Evolutionary conservation across 352 stramenopile species (phyloP), one percentile per base, ranked within the genome.

Genomic region (Phytophthora litchii): DNA sequence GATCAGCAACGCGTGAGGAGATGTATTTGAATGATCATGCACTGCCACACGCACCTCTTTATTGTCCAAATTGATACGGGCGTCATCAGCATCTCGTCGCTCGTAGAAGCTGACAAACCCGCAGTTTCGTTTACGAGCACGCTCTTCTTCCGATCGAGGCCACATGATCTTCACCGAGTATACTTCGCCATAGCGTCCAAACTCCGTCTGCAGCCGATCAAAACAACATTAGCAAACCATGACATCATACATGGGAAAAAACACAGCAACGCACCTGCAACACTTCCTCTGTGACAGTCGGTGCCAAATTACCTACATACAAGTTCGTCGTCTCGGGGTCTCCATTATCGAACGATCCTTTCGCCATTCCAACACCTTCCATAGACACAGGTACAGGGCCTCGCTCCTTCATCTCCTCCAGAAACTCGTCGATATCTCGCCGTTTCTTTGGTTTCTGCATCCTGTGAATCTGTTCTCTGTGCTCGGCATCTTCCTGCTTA

Each of bases 111-210:
- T 98, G 20, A 99, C 95, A 78, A 99, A 99, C 23, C 91, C 95
- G 20, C 87, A 96, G 63, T 98, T 98, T 11, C 94, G 80, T 42
- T 84, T 89, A 31, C 95, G 85, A 14, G 71, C 67, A 43, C 89
- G 72, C 70, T 99, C 96, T 67, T 98, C 94, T 34, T 96, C 83
- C 0, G 88, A 98, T 21, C 96, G 81, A n/a, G 96, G 96, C 95
- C 95, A 99, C 96, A 99, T 99, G 67, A 99, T 97, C 70, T 99
- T 99, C 35, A 99, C 83, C 32, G 89, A 98, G 76, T 97, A 93
- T 23, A 98, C 81, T 35, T 94, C 77, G 59, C 96, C 96, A 70
- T 88, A 98, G 55, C 82, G 74, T 40, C 79, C 67, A 80, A 98
- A 98, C 31, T 92, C 64, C 23, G 84, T 70, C 70, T 86, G 23